Percentiles rank a stretch among this genome's conserved stretches.
Evolutionary conservation across 179 eudicot species (phyloP).

Genomic region (Beta corolliflora): DNA sequence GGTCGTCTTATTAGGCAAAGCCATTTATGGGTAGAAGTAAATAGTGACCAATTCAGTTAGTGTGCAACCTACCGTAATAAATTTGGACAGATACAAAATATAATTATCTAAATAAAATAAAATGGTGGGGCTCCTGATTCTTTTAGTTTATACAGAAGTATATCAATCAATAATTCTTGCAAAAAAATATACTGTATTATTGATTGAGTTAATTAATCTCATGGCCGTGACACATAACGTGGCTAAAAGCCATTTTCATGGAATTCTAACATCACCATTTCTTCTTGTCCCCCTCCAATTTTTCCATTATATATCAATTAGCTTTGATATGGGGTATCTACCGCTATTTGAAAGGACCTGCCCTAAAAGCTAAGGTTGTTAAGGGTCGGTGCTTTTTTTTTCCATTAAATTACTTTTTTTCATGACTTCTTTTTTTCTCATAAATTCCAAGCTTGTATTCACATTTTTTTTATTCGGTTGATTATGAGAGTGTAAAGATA

Average conservation of each 20-base stretch:
- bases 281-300: constrained; percentile 38
- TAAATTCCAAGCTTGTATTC: not conserved
- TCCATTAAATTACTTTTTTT: constrained; percentile 5
- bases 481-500: not conserved
- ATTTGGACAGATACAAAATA: constrained; percentile 32
- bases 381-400: constrained; percentile 40
- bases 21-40: constrained; percentile 70
- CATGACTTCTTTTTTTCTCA: not conserved
- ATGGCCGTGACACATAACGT: constrained; percentile 33
- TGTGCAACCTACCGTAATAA: constrained; percentile 74
- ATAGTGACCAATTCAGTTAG: constrained; percentile 79
- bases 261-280: constrained; percentile 42
- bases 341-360: constrained; percentile 34
- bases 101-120: not conserved
- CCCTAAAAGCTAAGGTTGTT: constrained; percentile 38
- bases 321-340: constrained; percentile 27
- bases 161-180: constrained; percentile 17
- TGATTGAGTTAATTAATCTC: not conserved
- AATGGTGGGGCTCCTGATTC: not conserved
- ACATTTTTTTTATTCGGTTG: constrained; percentile 10
- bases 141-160: not conserved
- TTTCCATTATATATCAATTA: constrained; percentile 21
- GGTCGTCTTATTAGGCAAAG: constrained; percentile 61
- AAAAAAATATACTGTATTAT: not conserved
- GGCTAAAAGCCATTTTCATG: constrained; percentile 44